Percentiles rank a stretch among this genome's conserved stretches.
Evolutionary conservation across 441 rosid genomes (phyloP).

Genomic region (Mallotus japonicus): DNA sequence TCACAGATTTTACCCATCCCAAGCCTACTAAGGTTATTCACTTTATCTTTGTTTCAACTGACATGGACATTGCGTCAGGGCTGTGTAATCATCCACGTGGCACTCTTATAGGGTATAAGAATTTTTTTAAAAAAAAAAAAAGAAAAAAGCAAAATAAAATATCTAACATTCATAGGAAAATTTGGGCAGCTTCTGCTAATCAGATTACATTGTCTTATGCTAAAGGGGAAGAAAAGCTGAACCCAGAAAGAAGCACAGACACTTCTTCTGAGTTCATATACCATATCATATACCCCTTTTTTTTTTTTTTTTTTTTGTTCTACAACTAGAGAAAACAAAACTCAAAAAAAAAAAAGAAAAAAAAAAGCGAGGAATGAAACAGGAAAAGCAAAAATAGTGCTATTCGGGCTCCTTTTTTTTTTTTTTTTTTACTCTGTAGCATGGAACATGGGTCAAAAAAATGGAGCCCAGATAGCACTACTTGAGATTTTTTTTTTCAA

Average conservation of each 20-base stretch:
- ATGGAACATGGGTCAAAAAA: conserved; percentile 9
- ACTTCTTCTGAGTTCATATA: conserved; percentile 20
- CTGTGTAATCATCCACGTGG: conserved; percentile 13
- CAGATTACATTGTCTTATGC: conserved; percentile 32
- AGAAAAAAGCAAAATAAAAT: not conserved
- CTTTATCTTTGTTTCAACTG: conserved; percentile 20
- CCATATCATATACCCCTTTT: conserved; percentile 9
- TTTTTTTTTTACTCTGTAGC: not conserved
- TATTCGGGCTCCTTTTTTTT: conserved; percentile 41
- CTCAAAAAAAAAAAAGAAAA: conserved; percentile 3
- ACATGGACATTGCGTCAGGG: conserved; percentile 15
- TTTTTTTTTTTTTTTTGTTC: conserved; percentile 35
- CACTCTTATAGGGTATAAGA: conserved; percentile 6
- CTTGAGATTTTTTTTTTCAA: conserved; percentile 20
- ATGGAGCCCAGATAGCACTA: conserved; percentile 76
- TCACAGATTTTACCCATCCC: conserved; percentile 1
- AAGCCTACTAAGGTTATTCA: conserved; percentile 15
- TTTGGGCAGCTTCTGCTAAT: conserved; percentile 26
- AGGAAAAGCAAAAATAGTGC: conserved; percentile 36
- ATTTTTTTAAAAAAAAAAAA: not conserved
- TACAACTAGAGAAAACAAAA: conserved; percentile 19
- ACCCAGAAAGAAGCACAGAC: conserved; percentile 29
- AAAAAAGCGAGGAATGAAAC: not conserved
- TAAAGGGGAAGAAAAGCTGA: conserved; percentile 25
- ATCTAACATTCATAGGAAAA: conserved; percentile 30